Evolutionary conservation across 352 stramenopile genomes (phyloP), one percentile per base, ranked within the genome.

Genomic region (Pythium aquatile): DNA sequence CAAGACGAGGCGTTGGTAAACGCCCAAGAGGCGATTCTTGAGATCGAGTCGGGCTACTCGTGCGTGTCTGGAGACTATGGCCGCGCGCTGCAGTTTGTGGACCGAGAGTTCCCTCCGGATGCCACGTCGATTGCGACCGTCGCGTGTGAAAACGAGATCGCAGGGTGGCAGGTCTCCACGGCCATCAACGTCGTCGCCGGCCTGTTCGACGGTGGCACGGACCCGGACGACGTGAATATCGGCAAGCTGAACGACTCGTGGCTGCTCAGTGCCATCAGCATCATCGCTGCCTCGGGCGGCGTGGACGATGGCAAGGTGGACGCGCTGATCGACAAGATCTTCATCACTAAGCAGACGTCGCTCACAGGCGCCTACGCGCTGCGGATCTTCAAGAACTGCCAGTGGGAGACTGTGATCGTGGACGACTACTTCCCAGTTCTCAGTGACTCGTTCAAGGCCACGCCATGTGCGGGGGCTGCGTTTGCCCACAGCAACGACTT

Each of bases 391-490:
- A 93, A 97, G 66, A 97, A 97, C 71, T 87, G 81, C 51, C 88
- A 97, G 70, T 98, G 93, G 92, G 87, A 97, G 75, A 94, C 92
- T 16, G 76, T 98, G 32, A 79, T 98, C 51, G 81, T 98, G 0
- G 93, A 98, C 71, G 93, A 98, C 67, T 76, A 84, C 55, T 97
- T 98, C 65, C 93, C 93, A 0, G 81, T 96, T 24, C 66, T 97
- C 0, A 67, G 72, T 11, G 76, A 93, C 42, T 66, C 72, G 5
- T 62, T 65, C 46, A 81, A 78, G 33, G 64, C 78, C 44, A 81
- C 70, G 17, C 35, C 73, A 46, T 86, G 85, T 52, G 90, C 84
- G 35, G 91, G 91, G 3, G 85, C 85, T 3, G 93, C 91, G 16
- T 94, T 96, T 55, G 91, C 87, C 5, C 86, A 97, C 70, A 96